Base-by-base conservation (phyloP, 768 basidiomycete species). In the Termitomyces eurrhizus region DNA sequence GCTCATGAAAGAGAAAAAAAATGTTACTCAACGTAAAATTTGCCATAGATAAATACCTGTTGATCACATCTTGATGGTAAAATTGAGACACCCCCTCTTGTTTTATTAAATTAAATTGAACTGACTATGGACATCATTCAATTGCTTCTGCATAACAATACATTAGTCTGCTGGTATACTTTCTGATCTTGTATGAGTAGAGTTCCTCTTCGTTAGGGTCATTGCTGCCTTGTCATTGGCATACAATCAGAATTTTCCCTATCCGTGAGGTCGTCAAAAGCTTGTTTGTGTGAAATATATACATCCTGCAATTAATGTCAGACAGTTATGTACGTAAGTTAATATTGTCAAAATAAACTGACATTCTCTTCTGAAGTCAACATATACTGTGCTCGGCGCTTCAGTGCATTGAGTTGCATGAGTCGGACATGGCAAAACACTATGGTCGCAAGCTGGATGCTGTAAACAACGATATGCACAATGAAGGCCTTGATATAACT, bases 211-310 rank as follows among this genome's bases (percentile, higher is more conserved):
- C n/a, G n/a, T n/a, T n/a, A n/a, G n/a, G n/a, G n/a, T n/a, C n/a
- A n/a, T n/a, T n/a, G n/a, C n/a, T n/a, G n/a, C n/a, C n/a, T n/a
- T n/a, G n/a, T n/a, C n/a, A n/a, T n/a, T 9, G 24, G 68, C 76
- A 62, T 62, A 77, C 77, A 79, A 60, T 78, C 77, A 55, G 77
- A 75, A 65, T 83, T 83, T 64, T 81, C 74, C 36, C 66, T 62
- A 64, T 83, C 82, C 12, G 81, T 83, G 29, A 82, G 66, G 65
- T 82, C 81, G 39, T 77, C 75, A 57, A 83, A 82, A 1, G 80
- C 80, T 54, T 75, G 75, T 29, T 71, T 71, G 63, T 81, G 78
- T 26, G 63, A 65, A 37, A 76, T 62, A 35, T 73, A 63, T 56
- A 72, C 72, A 51, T 72, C 64, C 73, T 76, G 41, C 6, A 39